Conservation (phyloP, 495 filamentous ascomycete genomes). For the Lophiotrema nucula region DNA sequence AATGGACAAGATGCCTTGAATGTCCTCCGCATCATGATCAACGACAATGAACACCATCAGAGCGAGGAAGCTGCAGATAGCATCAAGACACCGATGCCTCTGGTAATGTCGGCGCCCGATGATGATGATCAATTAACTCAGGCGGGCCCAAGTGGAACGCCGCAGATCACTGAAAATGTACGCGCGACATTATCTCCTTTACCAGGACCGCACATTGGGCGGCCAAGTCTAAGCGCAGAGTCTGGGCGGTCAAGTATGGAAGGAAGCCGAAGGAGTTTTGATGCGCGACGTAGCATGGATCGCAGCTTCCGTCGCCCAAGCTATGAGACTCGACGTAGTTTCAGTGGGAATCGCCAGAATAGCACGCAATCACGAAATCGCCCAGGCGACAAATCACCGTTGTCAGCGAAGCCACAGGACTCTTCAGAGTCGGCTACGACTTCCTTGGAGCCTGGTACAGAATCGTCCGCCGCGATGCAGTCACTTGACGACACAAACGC, state of each 20-base stretch:
- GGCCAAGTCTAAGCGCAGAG: conserved; percentile 42
- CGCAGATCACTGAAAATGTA: conserved; percentile 60
- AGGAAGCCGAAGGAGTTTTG: conserved; percentile 45
- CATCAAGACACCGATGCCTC: background rate
- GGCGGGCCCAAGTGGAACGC: conserved; percentile 41
- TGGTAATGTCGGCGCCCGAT: background rate
- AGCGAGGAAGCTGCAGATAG: background rate
- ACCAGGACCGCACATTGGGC: conserved; percentile 42
- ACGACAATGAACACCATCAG: conserved; percentile 52
- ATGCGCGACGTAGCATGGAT: conserved; percentile 32
- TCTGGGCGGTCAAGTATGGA: conserved; percentile 42
- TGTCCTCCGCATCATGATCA: conserved; percentile 71
- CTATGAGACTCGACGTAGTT: conserved; percentile 23
- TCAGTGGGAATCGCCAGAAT: conserved; percentile 24
- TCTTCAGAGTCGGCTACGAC: conserved; percentile 77
- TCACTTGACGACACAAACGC: conserved; percentile 70
- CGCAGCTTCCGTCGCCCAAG: conserved; percentile 25
- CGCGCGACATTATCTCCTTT: conserved; percentile 60
- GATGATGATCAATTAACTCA: background rate
- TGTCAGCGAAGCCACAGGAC: conserved; percentile 55
- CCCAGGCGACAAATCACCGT: conserved; percentile 40
- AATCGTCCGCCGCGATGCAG: conserved; percentile 67
- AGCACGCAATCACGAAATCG: background rate
- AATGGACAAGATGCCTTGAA: conserved; percentile 81
- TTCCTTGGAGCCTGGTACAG: conserved; percentile 66